Evolutionary conservation across 441 rosid species (phyloP), one percentile per base, ranked within the genome.

Genomic region (Daphne laureola): DNA sequence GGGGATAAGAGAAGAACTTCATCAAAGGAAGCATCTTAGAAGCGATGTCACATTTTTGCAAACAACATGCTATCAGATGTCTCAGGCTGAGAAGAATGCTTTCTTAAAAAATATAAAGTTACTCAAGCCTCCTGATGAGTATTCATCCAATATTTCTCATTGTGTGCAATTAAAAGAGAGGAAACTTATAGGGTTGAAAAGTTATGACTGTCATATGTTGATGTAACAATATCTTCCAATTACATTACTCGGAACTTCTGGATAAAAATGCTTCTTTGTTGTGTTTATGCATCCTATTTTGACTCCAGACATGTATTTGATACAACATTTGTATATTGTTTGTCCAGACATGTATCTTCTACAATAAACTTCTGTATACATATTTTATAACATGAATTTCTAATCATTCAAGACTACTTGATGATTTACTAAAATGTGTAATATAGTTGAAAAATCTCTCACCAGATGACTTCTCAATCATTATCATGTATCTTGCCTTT

Each of bases 111-210:
- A 25, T 46, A 8, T 17, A 2, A 49, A 26, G 4, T 2, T 11
- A 42, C 6, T 31, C 2, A 59, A 54, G 25, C 36, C 49, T 7
- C 60, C 31, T 4, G 51, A 66, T 59, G 65, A 65, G 0, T 59
- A 45, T 57, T 49, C 38, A 14, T 51, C 58, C 0, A 58, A 64
- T 4, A 49, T 57, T 8, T 36, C 51, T 17, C 46, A 17, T 0
- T 52, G 53, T 51, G 63, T 64, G 12, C 52, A 52, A 46, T 0
- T 40, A 1, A 38, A 48, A 14, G 40, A 49, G 0, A 2, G 12
- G 2, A 49, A 38, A 2, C 6, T 49, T 17, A 18, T 11, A 12
- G 14, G 49, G 0, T 9, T 26, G 9, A 27, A 35, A 21, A 58
- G 59, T 41, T 49, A 51, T 26, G 54, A 57, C 40, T 46, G 36